Conservation (phyloP, 2,329 filamentous ascomycete species). For the Venturia carpophila region DNA sequence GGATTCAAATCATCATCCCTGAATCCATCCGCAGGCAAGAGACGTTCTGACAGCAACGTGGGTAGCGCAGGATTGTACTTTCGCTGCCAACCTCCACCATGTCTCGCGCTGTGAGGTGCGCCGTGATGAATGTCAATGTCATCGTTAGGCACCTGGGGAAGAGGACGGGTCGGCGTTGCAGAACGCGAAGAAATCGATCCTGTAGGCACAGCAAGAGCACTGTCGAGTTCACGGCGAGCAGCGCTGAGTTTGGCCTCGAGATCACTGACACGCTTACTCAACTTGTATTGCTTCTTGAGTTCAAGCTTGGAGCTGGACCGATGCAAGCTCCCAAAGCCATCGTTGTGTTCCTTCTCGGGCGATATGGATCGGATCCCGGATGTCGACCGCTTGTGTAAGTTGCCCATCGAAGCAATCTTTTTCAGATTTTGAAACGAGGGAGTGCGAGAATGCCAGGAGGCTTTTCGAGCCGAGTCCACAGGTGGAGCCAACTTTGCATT, state of each 20-base stretch:
- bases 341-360: neutral
- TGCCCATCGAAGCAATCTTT: constrained; percentile 28
- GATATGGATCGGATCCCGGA: neutral
- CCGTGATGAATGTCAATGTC: constrained; percentile 11
- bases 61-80: constrained; percentile 31
- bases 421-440: constrained; percentile 30
- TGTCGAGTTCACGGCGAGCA: constrained; percentile 48
- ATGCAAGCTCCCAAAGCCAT: constrained; percentile 23
- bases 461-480: neutral
- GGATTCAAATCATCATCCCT: neutral
- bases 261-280: constrained; percentile 53
- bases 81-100: constrained; percentile 14
- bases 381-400: constrained; percentile 18
- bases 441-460: constrained; percentile 23
- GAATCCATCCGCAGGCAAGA: constrained; percentile 22
- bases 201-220: constrained; percentile 23
- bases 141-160: constrained; percentile 21
- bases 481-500: constrained; percentile 19
- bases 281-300: constrained; percentile 48
- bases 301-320: constrained; percentile 49
- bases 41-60: constrained; percentile 33
- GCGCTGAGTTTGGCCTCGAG: constrained; percentile 51
- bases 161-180: constrained; percentile 8
- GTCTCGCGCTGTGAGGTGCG: neutral
- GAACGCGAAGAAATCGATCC: constrained; percentile 11